Evolutionary conservation across 768 basidiomycete species (phyloP).

Genomic region (Agaricus subrufescens): DNA sequence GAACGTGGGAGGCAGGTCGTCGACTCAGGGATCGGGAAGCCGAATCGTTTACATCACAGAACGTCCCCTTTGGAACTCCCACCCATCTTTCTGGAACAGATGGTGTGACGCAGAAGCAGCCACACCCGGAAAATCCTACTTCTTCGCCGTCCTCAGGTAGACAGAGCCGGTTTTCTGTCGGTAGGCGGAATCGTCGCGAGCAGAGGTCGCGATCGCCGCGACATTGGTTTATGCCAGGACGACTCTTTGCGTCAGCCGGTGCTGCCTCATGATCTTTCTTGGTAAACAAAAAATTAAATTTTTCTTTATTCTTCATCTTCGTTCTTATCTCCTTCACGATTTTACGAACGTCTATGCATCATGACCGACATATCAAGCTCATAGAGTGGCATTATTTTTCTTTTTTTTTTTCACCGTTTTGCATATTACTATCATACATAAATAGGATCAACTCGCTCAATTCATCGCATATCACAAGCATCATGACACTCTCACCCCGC

Average conservation of each 20-base stretch:
- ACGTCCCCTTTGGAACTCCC: conserved; percentile 23
- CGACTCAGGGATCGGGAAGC: neutral
- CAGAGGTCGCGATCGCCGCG: conserved; percentile 31
- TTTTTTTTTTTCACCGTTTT: conserved; percentile 2
- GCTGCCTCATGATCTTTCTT: conserved; percentile 18
- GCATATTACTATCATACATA: neutral
- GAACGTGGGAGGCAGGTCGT: conserved; percentile 7
- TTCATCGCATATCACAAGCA: conserved; percentile 4
- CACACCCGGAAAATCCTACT: conserved; percentile 13
- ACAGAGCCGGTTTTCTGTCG: conserved; percentile 23
- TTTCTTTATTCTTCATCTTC: neutral
- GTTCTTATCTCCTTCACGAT: neutral
- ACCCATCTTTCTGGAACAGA: neutral
- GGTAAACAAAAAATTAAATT: neutral
- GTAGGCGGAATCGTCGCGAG: conserved; percentile 7
- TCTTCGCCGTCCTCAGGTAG: conserved; percentile 13
- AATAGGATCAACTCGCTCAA: too few species aligned
- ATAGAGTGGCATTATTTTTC: conserved; percentile 12
- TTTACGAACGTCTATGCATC: neutral
- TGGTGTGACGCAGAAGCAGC: conserved; percentile 12
- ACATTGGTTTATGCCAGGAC: conserved; percentile 52
- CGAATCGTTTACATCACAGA: conserved; percentile 6
- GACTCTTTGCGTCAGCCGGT: conserved; percentile 41
- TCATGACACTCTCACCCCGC: neutral
- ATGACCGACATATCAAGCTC: neutral